Base-by-base conservation (phyloP, 805 yeast species). In the Saturnispora dispora region DNA sequence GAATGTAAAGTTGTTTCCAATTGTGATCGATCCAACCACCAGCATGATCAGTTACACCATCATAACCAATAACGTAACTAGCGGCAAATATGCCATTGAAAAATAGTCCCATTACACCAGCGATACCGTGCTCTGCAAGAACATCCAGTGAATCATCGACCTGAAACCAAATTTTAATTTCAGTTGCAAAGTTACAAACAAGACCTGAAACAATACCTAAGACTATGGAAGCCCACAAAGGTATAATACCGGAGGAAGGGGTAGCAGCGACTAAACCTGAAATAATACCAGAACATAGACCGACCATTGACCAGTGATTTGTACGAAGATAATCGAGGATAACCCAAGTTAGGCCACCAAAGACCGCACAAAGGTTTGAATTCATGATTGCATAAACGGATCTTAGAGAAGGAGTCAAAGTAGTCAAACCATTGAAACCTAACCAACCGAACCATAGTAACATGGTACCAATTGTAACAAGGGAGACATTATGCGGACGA, bases 41-140 rank as follows among this genome's bases (percentile, higher is more conserved):
- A 4, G 70, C 77, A 61, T 88, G 96, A 48, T 75, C 85, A 6
- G 95, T 83, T 45, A 74, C 78, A 23, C 95, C 95, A 64, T 91
- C 98, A 66, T 88, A 83, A 15, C 96, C 96, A 55, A 91, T 78
- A 50, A 93, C 95, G 67, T 88, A 85, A 51, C 85, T 78, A 6
- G 90, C 87, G 15, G 87, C 97, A 63, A 93, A 90, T 1, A 91
- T 63, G 0, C 87, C 96, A 63, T 88, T 89, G 71, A 88, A 89
- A n/a, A 91, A 52, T 46, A 90, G 74, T 0, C 99, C 98, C 45
- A 91, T 76, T 45, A 90, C 76, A 32, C 99, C 99, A 0, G 97
- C 98, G 60, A 91, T 76, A 47, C 96, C 98, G 82, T 91, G 99
- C 79, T 91, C 98, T n/a, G 98, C 98, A 65, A 91, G 76, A 48